Conservation (phyloP, 1,284 basidiomycete species). For the Abortiporus biennis region DNA sequence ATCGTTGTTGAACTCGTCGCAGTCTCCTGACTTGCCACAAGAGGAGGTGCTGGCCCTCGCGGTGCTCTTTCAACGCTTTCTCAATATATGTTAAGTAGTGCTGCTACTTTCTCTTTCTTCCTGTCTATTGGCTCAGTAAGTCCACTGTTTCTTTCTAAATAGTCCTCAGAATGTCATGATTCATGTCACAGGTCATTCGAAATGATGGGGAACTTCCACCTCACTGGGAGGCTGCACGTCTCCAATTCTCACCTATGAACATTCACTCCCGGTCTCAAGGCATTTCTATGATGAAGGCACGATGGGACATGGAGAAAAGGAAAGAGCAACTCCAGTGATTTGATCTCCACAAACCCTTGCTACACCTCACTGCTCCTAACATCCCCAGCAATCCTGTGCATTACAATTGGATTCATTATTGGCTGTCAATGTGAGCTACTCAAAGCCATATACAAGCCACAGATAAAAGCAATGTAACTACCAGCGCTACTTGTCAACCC, state of each 20-base stretch:
- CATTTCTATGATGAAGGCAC: constrained; percentile 56
- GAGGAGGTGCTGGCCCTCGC: constrained; percentile 83
- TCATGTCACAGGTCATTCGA: constrained; percentile 58
- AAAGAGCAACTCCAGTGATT: not conserved
- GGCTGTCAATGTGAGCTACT: no score
- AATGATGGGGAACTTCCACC: constrained; percentile 56
- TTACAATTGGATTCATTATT: no score
- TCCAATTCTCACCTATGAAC: constrained; percentile 46
- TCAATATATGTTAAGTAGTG: constrained; percentile 91
- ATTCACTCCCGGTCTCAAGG: constrained; percentile 61
- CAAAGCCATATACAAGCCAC: no score
- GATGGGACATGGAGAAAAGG: constrained; percentile 59
- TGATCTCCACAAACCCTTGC: not conserved
- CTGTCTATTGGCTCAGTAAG: constrained; percentile 77
- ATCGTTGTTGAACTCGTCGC: not conserved
- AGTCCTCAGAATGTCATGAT: not conserved
- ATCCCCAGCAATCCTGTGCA: not conserved
- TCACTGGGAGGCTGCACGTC: constrained; percentile 53
- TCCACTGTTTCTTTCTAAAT: constrained; percentile 3
- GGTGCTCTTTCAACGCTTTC: constrained; percentile 84
- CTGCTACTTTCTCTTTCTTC: constrained; percentile 84
- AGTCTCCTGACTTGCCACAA: constrained; percentile 25
- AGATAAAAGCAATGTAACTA: no score
- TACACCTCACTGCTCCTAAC: not conserved
- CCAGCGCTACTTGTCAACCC: no score